These are phyloP conservation scores for Nitzschia sp. DNA, from an alignment of 108 stramenopile genomes.

Conservation along the genomic window DNA sequence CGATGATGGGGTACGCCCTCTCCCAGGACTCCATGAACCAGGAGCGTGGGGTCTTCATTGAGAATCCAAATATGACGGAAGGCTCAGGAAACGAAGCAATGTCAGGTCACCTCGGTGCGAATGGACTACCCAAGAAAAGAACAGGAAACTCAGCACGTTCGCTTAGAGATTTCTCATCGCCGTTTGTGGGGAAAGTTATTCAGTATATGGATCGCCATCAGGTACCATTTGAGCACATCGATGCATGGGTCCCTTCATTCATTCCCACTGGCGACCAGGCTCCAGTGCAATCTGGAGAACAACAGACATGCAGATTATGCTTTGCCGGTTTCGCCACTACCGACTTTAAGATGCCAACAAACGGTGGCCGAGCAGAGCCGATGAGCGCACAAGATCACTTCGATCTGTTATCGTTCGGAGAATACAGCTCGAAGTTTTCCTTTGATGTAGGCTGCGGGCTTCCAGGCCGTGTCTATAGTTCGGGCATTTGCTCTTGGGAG, in stretches of 20 bases:
- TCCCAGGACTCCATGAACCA: constrained; percentile 55
- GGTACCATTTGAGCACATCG: constrained; percentile 87
- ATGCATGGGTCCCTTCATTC: constrained; percentile 86
- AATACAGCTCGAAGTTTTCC: constrained; percentile 88
- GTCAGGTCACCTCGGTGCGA: background rate
- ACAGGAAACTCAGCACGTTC: constrained; percentile 7
- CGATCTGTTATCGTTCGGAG: constrained; percentile 74
- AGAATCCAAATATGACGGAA: constrained; percentile 37
- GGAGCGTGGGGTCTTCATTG: constrained; percentile 79
- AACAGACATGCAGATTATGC: constrained; percentile 62
- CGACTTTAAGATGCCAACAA: constrained; percentile 42
- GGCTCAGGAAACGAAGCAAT: constrained; percentile 23
- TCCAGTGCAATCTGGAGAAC: background rate
- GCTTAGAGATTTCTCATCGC: constrained; percentile 51
- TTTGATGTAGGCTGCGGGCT: constrained; percentile 85
- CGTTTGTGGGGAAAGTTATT: constrained; percentile 70
- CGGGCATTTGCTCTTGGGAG: constrained; percentile 74
- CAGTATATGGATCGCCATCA: constrained; percentile 69
- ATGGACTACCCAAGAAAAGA: background rate
- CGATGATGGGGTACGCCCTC: constrained; percentile 85
- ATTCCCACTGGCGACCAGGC: constrained; percentile 21
- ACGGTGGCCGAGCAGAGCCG: constrained; percentile 28
- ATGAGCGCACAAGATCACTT: constrained; percentile 53
- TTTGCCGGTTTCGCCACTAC: constrained; percentile 77
- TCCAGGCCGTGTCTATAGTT: constrained; percentile 76